These are phyloP conservation scores for Perilla frutescens DNA, from an alignment of 257 asterid species.

Conservation along the genomic window DNA sequence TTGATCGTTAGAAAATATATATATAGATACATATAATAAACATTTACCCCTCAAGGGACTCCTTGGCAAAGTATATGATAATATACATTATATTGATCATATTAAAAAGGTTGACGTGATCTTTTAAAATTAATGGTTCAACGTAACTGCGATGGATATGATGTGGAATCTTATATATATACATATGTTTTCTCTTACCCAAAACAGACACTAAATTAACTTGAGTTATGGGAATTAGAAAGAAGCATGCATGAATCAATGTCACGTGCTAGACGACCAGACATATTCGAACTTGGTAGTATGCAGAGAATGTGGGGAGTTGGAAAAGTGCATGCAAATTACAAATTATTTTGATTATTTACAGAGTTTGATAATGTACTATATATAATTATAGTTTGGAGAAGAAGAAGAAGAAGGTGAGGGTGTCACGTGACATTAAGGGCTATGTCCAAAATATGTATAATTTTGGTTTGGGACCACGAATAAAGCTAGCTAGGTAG, in stretches of 20 bases:
- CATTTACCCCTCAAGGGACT: no score
- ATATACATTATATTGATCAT: no score
- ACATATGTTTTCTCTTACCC: background rate
- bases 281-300: slow-evolving; percentile 23
- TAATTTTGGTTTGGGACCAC: slow-evolving; percentile 38
- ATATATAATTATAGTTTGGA: slow-evolving; percentile 18
- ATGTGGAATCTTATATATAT: no score
- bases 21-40: no score
- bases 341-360: slow-evolving; percentile 8
- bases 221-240: no score
- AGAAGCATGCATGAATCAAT: background rate
- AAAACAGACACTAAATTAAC: no score
- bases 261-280: background rate
- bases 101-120: no score
- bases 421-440: slow-evolving; percentile 49
- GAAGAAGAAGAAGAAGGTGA: slow-evolving; percentile 26
- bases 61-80: no score
- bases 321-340: slow-evolving; percentile 36
- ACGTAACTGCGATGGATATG: no score
- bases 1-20: no score
- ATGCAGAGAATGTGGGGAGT: slow-evolving; percentile 47
- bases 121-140: no score
- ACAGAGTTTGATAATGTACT: background rate
- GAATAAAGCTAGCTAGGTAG: background rate
- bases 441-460: slow-evolving; percentile 28